Percentiles rank a stretch among this genome's conserved stretches.
phyloP scores from a whole-genome alignment of 1,139 yeast genomes.

The Hansenula lynferdii region DNA sequence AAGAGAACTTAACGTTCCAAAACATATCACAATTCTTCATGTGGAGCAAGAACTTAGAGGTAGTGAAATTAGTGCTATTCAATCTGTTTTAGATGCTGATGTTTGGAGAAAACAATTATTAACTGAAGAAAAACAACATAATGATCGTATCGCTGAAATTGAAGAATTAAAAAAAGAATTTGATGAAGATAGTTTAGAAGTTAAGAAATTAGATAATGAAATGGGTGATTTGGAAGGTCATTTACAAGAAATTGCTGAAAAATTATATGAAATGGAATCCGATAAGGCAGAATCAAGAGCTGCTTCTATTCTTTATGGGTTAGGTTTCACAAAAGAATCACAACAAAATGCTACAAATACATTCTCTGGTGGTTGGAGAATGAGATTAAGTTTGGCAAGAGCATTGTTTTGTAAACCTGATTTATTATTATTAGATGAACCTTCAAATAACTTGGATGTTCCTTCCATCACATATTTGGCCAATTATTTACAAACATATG shows the following conservation, averaged over 20 bases:
- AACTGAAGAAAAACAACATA: constrained; percentile 69
- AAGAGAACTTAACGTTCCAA: constrained; percentile 91
- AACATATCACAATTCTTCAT: constrained; percentile 90
- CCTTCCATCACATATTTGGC: constrained; percentile 95
- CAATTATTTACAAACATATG: constrained; percentile 80
- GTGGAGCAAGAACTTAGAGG: constrained; percentile 97
- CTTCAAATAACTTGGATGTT: constrained; percentile 99
- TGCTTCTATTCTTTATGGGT: constrained; percentile 87
- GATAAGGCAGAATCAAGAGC: constrained; percentile 98
- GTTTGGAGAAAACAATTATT: constrained; percentile 95
- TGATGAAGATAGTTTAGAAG: constrained; percentile 80
- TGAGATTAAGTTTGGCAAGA: constrained; percentile 97
- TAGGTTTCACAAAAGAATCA: constrained; percentile 88
- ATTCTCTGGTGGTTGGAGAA: constrained; percentile 99
- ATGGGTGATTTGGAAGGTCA: constrained; percentile 79
- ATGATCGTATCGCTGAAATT: constrained; percentile 70
- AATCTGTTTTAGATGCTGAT: constrained; percentile 95
- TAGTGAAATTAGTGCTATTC: constrained; percentile 85
- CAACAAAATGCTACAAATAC: constrained; percentile 81
- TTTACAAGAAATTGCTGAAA: constrained; percentile 73
- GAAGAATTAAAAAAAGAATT: constrained; percentile 64
- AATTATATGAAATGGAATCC: constrained; percentile 87
- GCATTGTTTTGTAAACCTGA: constrained; percentile 98
- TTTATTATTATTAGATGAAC: constrained; percentile 88
- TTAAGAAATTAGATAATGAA: constrained; percentile 80